Percentiles rank a stretch among this genome's conserved stretches.
Evolutionary conservation across 495 filamentous ascomycete species (phyloP).

Genomic region (Penicillium cosmopolitanum): DNA sequence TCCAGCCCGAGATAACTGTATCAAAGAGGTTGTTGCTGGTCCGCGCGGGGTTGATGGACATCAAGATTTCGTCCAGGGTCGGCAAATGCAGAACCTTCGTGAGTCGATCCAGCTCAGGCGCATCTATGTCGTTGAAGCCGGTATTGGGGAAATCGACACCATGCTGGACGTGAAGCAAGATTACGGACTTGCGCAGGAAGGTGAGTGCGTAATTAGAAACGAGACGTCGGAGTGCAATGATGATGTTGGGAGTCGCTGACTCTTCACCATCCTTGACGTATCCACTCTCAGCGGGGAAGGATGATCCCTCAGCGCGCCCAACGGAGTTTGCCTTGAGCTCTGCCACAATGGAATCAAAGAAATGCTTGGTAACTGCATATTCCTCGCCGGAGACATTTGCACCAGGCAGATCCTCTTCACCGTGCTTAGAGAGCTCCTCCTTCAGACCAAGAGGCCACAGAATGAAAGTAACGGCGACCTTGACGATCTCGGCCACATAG

Average conservation of each 20-base stretch:
- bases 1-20: constrained; percentile 76
- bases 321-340: constrained; percentile 50
- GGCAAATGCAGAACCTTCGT: constrained; percentile 75
- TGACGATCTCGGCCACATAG: constrained; percentile 89
- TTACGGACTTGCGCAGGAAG: constrained; percentile 83
- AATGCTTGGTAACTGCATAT: constrained; percentile 37
- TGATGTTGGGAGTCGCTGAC: constrained; percentile 39
- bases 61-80: constrained; percentile 76
- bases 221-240: constrained; percentile 54
- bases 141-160: constrained; percentile 85
- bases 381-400: constrained; percentile 36
- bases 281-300: constrained; percentile 45
- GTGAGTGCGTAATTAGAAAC: constrained; percentile 81
- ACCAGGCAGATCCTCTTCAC: constrained; percentile 35
- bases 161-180: constrained; percentile 85
- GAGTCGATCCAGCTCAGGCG: constrained; percentile 81
- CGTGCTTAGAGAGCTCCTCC: constrained; percentile 40
- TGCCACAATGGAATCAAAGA: constrained; percentile 46
- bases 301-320: constrained; percentile 46
- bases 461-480: constrained; percentile 60
- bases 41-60: constrained; percentile 40
- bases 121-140: constrained; percentile 64
- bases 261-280: constrained; percentile 51
- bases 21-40: constrained; percentile 43
- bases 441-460: constrained; percentile 48